Conservation (phyloP, 192 early-diverging fungal genomes). For the Dissophora globulifera region DNA sequence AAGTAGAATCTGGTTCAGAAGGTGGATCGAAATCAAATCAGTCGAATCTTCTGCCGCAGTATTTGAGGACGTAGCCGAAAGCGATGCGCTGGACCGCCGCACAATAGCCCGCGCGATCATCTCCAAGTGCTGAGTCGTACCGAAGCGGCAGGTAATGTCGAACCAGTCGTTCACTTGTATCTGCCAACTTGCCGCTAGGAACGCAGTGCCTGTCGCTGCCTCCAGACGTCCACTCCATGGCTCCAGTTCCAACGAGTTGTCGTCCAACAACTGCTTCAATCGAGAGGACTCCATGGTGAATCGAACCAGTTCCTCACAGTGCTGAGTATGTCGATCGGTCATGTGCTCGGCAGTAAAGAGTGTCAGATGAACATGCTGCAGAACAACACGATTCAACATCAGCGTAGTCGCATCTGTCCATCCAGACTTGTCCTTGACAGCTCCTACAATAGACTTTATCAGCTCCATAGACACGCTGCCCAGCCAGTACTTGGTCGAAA, state of each 20-base stretch:
- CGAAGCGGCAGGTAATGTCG: slow-evolving; percentile 52
- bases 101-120: slow-evolving; percentile 37
- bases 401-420: slow-evolving; percentile 30
- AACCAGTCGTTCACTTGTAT: slow-evolving; percentile 64
- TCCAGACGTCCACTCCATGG: slow-evolving; percentile 35
- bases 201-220: slow-evolving; percentile 8
- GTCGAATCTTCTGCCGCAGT: neutral
- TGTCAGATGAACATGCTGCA: slow-evolving; percentile 41
- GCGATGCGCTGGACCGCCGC: slow-evolving; percentile 25
- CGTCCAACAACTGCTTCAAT: slow-evolving; percentile 13
- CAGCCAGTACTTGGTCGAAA: slow-evolving; percentile 38
- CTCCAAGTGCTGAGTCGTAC: slow-evolving; percentile 36
- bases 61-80: neutral
- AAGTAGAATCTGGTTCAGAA: slow-evolving; percentile 50
- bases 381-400: slow-evolving; percentile 31
- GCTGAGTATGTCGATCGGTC: slow-evolving; percentile 4
- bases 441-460: slow-evolving; percentile 8
- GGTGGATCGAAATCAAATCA: slow-evolving; percentile 25
- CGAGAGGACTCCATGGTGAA: slow-evolving; percentile 40
- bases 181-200: slow-evolving; percentile 60
- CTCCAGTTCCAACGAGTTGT: neutral
- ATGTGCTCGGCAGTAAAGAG: slow-evolving; percentile 19
- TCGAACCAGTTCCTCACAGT: slow-evolving; percentile 15
- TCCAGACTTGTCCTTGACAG: slow-evolving; percentile 17
- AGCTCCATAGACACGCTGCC: slow-evolving; percentile 11